phyloP scores from a whole-genome alignment of 805 yeast genomes.

The Candida silvicultrix region DNA sequence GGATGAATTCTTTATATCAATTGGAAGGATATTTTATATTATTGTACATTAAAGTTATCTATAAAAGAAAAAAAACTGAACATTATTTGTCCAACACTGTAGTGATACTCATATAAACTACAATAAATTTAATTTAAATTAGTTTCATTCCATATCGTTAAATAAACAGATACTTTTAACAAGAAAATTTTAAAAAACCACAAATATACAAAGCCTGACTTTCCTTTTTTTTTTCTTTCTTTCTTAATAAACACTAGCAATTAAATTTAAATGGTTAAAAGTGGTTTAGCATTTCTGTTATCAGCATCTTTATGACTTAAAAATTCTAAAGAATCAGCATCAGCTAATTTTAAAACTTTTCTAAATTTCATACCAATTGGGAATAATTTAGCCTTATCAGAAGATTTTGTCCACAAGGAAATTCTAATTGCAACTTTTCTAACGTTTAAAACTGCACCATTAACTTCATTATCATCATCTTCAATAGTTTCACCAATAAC shows the following conservation, averaged over 20 bases:
- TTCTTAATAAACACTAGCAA: not conserved
- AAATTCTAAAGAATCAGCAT: constrained; percentile 76
- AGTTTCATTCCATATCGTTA: not conserved
- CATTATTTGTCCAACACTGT: not conserved
- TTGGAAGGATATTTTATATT: too few species aligned
- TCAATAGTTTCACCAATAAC: constrained; percentile 92
- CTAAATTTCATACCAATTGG: constrained; percentile 85
- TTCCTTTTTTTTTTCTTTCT: not conserved
- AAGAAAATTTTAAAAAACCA: too few species aligned
- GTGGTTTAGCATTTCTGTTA: constrained; percentile 21
- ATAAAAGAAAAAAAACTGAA: too few species aligned
- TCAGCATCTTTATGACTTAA: constrained; percentile 42
- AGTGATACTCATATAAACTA: too few species aligned
- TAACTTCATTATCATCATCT: constrained; percentile 76
- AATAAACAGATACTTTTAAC: not conserved
- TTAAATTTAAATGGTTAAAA: constrained; percentile 17
- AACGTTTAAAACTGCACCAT: constrained; percentile 87
- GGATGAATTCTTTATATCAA: too few species aligned
- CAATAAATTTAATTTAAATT: too few species aligned
- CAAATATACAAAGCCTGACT: too few species aligned
- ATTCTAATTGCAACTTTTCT: constrained; percentile 78
- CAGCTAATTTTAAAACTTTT: constrained; percentile 71
- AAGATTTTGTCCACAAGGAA: constrained; percentile 90
- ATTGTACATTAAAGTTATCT: too few species aligned
- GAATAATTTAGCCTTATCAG: constrained; percentile 54